Percentiles rank a stretch among this genome's conserved stretches.
Conservation (phyloP, 139 green algal genomes). For the Chlorella sp. region DNA sequence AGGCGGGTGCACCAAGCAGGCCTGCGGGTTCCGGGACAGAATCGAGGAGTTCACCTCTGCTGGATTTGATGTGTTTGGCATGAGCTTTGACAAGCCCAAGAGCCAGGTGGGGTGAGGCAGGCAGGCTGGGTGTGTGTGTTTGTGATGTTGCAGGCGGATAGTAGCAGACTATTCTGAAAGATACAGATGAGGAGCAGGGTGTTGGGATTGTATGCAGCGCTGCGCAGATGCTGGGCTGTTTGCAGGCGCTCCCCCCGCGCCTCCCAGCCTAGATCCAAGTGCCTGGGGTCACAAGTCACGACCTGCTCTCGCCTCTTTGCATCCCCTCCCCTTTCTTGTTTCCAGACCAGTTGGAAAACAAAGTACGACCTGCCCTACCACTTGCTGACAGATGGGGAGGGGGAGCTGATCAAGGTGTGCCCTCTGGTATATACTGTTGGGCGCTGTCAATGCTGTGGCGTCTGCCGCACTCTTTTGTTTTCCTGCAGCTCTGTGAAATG, state of each 20-base stretch:
- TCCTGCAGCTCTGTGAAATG: too few species aligned
- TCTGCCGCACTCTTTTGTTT: too few species aligned
- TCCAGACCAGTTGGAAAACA: constrained; percentile 50
- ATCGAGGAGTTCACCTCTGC: constrained; percentile 29
- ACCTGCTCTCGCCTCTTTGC: neutral
- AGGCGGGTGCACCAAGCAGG: constrained; percentile 60
- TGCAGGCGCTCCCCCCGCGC: too few species aligned
- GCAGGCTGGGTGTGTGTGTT: neutral
- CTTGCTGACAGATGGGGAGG: constrained; percentile 52
- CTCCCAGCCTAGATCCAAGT: neutral
- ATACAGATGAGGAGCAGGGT: too few species aligned
- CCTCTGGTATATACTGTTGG: too few species aligned
- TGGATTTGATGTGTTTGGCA: constrained; percentile 53
- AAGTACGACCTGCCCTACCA: constrained; percentile 54
- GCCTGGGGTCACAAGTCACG: too few species aligned
- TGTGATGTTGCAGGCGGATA: neutral
- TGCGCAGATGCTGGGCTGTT: too few species aligned
- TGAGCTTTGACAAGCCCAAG: constrained; percentile 62
- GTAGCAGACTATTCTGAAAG: too few species aligned
- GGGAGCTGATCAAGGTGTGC: neutral
- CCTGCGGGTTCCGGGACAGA: constrained; percentile 54
- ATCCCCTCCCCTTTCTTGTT: too few species aligned
- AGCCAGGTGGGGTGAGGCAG: constrained; percentile 21
- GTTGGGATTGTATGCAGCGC: too few species aligned
- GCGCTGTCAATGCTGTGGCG: too few species aligned